phyloP scores from a whole-genome alignment of 306 rosid species.

The Malus fusca region DNA sequence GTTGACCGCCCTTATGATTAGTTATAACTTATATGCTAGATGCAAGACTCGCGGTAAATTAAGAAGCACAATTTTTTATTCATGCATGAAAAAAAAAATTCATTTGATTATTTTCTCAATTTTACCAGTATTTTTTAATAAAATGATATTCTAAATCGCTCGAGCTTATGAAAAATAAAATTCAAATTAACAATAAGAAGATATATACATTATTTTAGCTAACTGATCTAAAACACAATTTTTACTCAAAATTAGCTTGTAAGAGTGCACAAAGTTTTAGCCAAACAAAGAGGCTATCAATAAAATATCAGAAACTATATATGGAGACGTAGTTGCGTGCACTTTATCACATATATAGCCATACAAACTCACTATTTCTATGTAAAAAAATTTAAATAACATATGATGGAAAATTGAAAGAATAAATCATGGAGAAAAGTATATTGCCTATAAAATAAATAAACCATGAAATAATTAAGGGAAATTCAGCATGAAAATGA shows the following conservation, averaged over 20 bases:
- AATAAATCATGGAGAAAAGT: not conserved
- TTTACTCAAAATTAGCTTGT: no score
- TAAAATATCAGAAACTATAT: not conserved
- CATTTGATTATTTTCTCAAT: no score
- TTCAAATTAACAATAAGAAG: no score
- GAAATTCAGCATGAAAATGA: not conserved
- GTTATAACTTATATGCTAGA: no score
- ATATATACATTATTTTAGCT: no score
- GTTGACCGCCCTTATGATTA: not conserved
- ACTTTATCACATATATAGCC: not conserved
- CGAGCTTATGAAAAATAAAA: no score
- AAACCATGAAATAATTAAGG: not conserved
- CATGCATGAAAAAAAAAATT: no score
- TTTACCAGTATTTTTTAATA: no score
- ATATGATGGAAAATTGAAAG: not conserved
- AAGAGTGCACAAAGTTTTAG: no score
- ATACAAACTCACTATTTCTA: not conserved
- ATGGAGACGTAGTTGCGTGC: not conserved
- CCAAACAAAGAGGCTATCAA: not conserved
- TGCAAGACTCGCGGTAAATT: not conserved
- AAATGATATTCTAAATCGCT: no score
- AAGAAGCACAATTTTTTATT: no score
- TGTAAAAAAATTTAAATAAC: not conserved
- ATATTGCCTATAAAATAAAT: not conserved
- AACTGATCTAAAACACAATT: no score